Evolutionary conservation across 2,329 filamentous ascomycete genomes (phyloP), one percentile per base, ranked within the genome.

Genomic region (Penicillium rolfsii): DNA sequence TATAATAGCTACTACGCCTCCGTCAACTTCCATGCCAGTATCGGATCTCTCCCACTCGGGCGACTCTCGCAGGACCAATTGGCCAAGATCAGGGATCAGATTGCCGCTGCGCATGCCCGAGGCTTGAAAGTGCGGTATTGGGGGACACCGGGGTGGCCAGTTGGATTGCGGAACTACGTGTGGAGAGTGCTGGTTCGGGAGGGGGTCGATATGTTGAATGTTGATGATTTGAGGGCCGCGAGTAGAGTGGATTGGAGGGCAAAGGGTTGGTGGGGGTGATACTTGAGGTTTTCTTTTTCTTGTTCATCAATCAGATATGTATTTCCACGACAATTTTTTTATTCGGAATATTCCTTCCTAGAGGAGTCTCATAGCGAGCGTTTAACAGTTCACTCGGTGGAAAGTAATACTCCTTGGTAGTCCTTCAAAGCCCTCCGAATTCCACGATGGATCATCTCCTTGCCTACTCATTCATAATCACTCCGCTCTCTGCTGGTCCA

Each of bases 1-100:
- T 75, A 77, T 19, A 91, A 89, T 72, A 89, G 86, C 3, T 88
- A 86, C 75, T 91, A 90, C 73, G 86, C 88, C 19, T 88, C 84
- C 52, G 81, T 83, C 3, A 82, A 84, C 16, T 88, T 91, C 69
- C 75, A 73, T 19, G 69, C 73, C 3, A 72, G 82, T 0, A 79
- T 91, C 14, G 89, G 87, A 2, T 64, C 67, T 14, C 66, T 81
- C 49, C 81, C 73, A 78, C 80, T 72, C 69, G 82, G 81, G 4
- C 76, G 75, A 2, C 71, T 90, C 1, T 81, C 77, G 33, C 61
- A 70, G 2, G 60, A 57, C 11, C 84, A 87, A 66, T 66, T 83
- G 30, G 66, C 64, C 24, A 78, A 73, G 45, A 70, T 87, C 41
- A 73, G 78, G 41, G 65, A 68, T 12, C 83, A 86, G 49, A 72